Evolutionary conservation across 768 basidiomycete species (phyloP), one percentile per base, ranked within the genome.

Genomic region (Leccinum rimulosum): DNA sequence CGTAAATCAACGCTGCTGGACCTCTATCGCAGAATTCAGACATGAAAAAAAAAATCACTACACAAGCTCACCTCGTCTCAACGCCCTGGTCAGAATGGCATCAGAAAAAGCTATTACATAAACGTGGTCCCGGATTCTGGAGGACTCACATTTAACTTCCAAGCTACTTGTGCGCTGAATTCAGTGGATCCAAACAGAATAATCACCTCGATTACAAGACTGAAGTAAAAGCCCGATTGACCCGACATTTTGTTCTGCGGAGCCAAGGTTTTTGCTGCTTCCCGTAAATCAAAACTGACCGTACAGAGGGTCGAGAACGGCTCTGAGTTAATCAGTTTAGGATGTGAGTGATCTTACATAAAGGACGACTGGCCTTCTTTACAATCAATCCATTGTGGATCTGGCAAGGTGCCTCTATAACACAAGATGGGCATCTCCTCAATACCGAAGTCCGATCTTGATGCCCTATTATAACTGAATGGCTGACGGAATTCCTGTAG

Each of bases 81-180:
- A 63, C 47, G 11, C 61, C 55, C 61, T 64, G 4, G 22, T 11
- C 22, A 17, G 38, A 14, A 30, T 31, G 43, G 11, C 17, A 53
- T 52, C 28, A 62, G 55, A n/a, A 28, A 50, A 19, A 1, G 12
- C 31, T 31, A 31, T 4, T 31, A 4, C 31, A 31, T 31, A 31
- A 31, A 31, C 10, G 31, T 11, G 19, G 3, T 22, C 4, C 2
- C 6, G 3, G 0, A 36, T 35, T 27, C 8, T 2, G 6, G 7
- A 33, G 27, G 48, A 47, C 61, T 63, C 33, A 62, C 61, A 33
- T 62, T 19, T 38, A n/a, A 51, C 9, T 53, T 53, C 61, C 62
- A 62, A 4, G 62, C 61, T 3, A 62, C 56, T 11, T 62, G 63
- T 10, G 63, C 56, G 45, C 35, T 57, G 27, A 40, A 56, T 87